Conservation (phyloP, 352 stramenopile species). For the Aphanomyces astaci region DNA sequence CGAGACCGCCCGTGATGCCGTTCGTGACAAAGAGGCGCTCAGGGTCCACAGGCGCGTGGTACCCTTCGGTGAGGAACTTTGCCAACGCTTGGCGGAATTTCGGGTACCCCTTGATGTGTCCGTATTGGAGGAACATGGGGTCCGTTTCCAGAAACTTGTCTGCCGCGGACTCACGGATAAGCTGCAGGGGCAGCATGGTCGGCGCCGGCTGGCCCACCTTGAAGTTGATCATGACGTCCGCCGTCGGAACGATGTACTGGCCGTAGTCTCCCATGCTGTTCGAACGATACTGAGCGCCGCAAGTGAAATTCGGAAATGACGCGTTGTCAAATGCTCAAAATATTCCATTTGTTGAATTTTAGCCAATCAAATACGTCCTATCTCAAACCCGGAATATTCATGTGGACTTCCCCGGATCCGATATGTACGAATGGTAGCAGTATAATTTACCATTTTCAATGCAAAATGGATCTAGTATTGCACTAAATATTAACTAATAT, state of each 20-base stretch:
- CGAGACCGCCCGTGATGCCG: slow-evolving; percentile 88
- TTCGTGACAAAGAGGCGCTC: slow-evolving; percentile 80
- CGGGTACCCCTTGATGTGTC: slow-evolving; percentile 52
- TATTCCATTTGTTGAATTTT: neutral
- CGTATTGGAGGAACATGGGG: slow-evolving; percentile 61
- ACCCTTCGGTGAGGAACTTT: slow-evolving; percentile 46
- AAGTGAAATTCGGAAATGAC: slow-evolving; percentile 1
- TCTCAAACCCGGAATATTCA: neutral
- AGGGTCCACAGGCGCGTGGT: slow-evolving; percentile 44
- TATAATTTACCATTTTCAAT: too few species aligned
- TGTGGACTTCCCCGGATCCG: neutral
- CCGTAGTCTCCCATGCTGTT: slow-evolving; percentile 70
- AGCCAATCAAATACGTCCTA: neutral
- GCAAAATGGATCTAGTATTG: too few species aligned
- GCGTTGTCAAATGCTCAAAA: neutral
- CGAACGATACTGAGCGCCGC: neutral
- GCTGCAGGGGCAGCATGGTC: slow-evolving; percentile 60
- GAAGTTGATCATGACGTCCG: slow-evolving; percentile 75
- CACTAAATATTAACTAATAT: too few species aligned
- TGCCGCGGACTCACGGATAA: slow-evolving; percentile 43
- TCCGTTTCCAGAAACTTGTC: slow-evolving; percentile 52
- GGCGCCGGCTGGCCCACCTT: slow-evolving; percentile 72
- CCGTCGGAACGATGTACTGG: slow-evolving; percentile 71
- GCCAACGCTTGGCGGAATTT: slow-evolving; percentile 63
- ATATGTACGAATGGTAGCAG: neutral